phyloP scores from a whole-genome alignment of 768 basidiomycete genomes.

The Phaeotremella skinneri region DNA sequence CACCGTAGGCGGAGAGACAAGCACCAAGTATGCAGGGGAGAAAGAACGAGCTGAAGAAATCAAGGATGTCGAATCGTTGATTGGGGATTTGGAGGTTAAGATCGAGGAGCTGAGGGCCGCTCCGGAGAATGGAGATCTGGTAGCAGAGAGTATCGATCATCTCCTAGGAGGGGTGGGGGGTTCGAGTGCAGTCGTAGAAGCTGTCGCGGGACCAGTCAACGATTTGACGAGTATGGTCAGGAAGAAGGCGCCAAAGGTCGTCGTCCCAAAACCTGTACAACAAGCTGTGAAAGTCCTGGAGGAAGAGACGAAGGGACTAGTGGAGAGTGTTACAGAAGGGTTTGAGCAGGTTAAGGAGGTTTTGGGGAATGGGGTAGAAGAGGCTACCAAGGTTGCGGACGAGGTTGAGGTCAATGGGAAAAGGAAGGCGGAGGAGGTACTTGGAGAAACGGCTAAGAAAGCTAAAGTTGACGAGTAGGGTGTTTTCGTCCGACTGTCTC shows the following conservation, averaged over 20 bases:
- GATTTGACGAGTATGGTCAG: conserved; percentile 80
- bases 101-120: conserved; percentile 85
- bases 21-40: conserved; percentile 52
- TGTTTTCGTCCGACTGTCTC: background rate
- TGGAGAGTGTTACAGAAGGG: background rate
- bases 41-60: conserved; percentile 74
- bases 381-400: conserved; percentile 9
- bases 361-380: conserved; percentile 1
- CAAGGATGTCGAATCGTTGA: conserved; percentile 71
- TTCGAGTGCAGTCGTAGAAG: conserved; percentile 2
- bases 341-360: conserved; percentile 14
- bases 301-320: conserved; percentile 8
- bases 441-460: conserved; percentile 19
- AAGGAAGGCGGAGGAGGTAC: conserved; percentile 17
- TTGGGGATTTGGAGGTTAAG: conserved; percentile 82
- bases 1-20: conserved; percentile 23
- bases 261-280: conserved; percentile 32
- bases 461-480: conserved; percentile 20
- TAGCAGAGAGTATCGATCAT: conserved; percentile 48
- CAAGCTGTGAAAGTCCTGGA: conserved; percentile 14
- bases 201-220: conserved; percentile 58
- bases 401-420: conserved; percentile 16
- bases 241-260: conserved; percentile 71
- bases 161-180: conserved; percentile 26
- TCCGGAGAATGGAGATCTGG: conserved; percentile 56